Conservation (phyloP, 2,329 filamentous ascomycete genomes). For the Aspergillus sp. region DNA sequence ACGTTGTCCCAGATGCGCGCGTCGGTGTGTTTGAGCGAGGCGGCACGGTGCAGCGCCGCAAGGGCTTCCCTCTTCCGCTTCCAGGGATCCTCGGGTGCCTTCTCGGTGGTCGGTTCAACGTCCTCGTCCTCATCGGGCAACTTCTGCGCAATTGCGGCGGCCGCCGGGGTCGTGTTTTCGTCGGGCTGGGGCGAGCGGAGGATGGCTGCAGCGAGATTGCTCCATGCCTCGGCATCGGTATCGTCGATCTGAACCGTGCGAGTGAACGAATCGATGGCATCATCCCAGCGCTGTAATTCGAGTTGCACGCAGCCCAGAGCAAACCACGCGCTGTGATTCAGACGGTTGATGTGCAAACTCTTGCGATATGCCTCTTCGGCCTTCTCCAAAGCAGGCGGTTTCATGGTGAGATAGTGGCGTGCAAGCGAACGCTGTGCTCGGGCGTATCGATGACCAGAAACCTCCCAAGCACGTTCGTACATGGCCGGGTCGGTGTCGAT, state of each 20-base stretch:
- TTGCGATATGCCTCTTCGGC: conserved; percentile 76
- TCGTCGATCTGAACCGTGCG: conserved; percentile 83
- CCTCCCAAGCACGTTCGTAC: conserved; percentile 84
- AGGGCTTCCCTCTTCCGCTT: conserved; percentile 72
- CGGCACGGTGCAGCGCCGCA: conserved; percentile 81
- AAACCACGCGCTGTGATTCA: conserved; percentile 85
- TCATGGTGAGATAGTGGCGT: conserved; percentile 68
- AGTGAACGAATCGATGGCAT: conserved; percentile 79
- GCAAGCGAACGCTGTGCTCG: conserved; percentile 86
- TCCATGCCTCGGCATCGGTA: conserved; percentile 89
- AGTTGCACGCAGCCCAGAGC: conserved; percentile 85
- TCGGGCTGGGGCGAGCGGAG: conserved; percentile 51
- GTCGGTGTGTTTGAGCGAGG: conserved; percentile 78
- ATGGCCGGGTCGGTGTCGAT: conserved; percentile 71
- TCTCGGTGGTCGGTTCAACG: conserved; percentile 25
- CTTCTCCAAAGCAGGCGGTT: conserved; percentile 59
- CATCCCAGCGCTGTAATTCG: conserved; percentile 71
- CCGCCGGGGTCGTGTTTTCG: conserved; percentile 10
- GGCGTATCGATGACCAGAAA: conserved; percentile 77
- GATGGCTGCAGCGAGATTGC: conserved; percentile 84
- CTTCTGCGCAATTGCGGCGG: conserved; percentile 36
- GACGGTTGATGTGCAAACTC: conserved; percentile 73
- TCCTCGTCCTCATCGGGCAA: conserved; percentile 23
- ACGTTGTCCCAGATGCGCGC: conserved; percentile 97
- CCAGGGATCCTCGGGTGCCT: conserved; percentile 49